These are phyloP conservation scores for Isabelozyma heimii DNA, from an alignment of 805 yeast genomes.

Conservation along the genomic window DNA sequence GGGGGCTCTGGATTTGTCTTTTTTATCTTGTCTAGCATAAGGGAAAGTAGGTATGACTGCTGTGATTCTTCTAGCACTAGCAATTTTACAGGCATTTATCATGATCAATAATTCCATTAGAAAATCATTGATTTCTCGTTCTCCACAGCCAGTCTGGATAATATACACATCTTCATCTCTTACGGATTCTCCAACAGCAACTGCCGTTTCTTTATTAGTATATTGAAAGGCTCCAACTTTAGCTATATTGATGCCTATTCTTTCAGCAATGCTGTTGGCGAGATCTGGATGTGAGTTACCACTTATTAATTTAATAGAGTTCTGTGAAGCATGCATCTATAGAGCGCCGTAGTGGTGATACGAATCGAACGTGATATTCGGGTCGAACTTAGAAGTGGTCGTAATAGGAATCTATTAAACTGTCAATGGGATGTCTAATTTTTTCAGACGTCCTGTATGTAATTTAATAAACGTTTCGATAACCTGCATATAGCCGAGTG, in stretches of 20 bases:
- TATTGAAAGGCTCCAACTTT: slow-evolving; percentile 81
- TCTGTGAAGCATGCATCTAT: slow-evolving; percentile 25
- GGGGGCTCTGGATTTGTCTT: slow-evolving; percentile 83
- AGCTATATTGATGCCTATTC: slow-evolving; percentile 64
- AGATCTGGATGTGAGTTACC: slow-evolving; percentile 84
- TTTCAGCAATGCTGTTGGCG: slow-evolving; percentile 66
- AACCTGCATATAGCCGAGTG: too few species aligned
- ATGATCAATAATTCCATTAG: slow-evolving; percentile 72
- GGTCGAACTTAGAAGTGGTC: too few species aligned
- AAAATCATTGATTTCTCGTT: slow-evolving; percentile 68
- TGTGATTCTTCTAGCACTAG: slow-evolving; percentile 79
- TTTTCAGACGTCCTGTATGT: neutral
- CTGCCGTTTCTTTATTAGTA: slow-evolving; percentile 86
- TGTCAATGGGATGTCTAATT: too few species aligned
- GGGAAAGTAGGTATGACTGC: slow-evolving; percentile 83
- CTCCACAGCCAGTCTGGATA: slow-evolving; percentile 77
- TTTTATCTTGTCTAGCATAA: slow-evolving; percentile 86
- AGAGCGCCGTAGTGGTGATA: too few species aligned
- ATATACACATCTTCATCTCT: slow-evolving; percentile 83
- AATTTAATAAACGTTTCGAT: too few species aligned
- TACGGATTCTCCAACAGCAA: slow-evolving; percentile 72
- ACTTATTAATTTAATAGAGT: slow-evolving; percentile 49
- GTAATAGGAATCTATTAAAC: too few species aligned
- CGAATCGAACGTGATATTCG: too few species aligned
- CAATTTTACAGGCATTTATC: slow-evolving; percentile 81